Conservation (phyloP, 176 grass and related monocot genomes). For the Oryza australiensis region DNA sequence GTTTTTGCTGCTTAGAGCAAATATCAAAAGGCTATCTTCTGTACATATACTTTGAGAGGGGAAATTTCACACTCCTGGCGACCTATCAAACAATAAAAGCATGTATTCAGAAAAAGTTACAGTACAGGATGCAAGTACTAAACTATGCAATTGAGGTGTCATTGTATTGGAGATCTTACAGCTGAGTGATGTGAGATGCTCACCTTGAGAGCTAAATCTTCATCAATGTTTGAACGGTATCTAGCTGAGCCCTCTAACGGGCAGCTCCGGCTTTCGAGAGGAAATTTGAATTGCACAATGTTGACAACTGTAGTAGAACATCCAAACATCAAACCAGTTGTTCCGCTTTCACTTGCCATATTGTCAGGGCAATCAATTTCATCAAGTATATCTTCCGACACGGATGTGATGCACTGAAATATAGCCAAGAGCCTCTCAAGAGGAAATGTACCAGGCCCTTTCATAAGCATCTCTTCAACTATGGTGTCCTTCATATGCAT, state of each 20-base stretch:
- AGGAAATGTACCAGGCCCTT: slow-evolving; percentile 89
- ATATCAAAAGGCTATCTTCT: slow-evolving; percentile 70
- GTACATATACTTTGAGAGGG: slow-evolving; percentile 89
- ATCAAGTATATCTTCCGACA: slow-evolving; percentile 52
- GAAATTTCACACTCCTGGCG: slow-evolving; percentile 81
- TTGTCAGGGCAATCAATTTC: slow-evolving; percentile 52
- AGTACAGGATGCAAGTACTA: neutral
- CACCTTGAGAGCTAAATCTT: slow-evolving; percentile 98
- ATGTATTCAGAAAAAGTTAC: slow-evolving; percentile 33
- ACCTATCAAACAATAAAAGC: slow-evolving; percentile 64
- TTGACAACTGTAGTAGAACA: slow-evolving; percentile 89
- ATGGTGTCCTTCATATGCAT: slow-evolving; percentile 58
- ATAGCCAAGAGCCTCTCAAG: slow-evolving; percentile 95
- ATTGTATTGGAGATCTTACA: slow-evolving; percentile 3
- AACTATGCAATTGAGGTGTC: neutral
- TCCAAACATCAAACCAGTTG: slow-evolving; percentile 72
- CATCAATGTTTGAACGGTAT: slow-evolving; percentile 82
- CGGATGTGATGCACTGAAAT: slow-evolving; percentile 94
- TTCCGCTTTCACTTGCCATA: slow-evolving; percentile 30
- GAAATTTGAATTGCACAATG: slow-evolving; percentile 94
- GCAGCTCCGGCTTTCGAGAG: slow-evolving; percentile 73
- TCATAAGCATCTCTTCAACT: slow-evolving; percentile 83
- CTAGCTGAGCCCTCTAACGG: slow-evolving; percentile 84
- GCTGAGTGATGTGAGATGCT: slow-evolving; percentile 9
- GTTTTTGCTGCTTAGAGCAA: slow-evolving; percentile 18